Conservation (phyloP, 805 yeast genomes). For the Wilhelminamyces savonicus region DNA sequence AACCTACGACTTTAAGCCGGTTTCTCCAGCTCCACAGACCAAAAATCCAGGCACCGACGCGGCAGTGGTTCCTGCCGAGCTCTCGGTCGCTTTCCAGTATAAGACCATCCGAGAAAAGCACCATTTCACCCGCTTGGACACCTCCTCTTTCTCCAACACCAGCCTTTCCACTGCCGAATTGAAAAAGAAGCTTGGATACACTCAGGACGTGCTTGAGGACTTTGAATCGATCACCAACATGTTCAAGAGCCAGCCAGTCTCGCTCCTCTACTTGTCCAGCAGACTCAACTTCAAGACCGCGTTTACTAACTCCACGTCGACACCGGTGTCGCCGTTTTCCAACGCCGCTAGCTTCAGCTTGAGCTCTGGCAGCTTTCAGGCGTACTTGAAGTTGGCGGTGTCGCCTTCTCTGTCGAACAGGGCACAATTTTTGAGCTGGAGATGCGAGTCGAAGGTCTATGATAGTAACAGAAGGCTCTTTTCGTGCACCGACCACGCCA, state of each 20-base stretch:
- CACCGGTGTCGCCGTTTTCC: too few species aligned
- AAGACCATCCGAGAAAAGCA: neutral
- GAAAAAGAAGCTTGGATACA: conserved; percentile 4
- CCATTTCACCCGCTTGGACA: neutral
- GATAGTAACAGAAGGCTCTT: conserved; percentile 14
- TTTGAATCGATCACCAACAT: too few species aligned
- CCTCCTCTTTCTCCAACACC: conserved; percentile 2
- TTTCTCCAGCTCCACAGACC: neutral
- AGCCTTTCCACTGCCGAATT: conserved; percentile 1
- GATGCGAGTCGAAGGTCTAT: conserved; percentile 20
- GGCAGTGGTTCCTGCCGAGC: conserved; percentile 6
- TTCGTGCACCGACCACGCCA: conserved; percentile 20
- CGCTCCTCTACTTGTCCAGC: neutral
- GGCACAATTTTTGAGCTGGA: conserved; percentile 20
- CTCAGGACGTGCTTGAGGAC: too few species aligned
- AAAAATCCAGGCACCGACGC: too few species aligned
- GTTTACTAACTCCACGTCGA: neutral
- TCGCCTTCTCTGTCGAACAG: neutral
- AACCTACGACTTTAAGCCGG: too few species aligned
- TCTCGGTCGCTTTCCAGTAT: conserved; percentile 7
- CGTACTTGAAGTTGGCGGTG: conserved; percentile 5
- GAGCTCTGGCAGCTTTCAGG: conserved; percentile 8
- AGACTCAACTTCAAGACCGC: too few species aligned
- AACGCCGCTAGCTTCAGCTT: conserved; percentile 1
- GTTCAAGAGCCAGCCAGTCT: too few species aligned